A percentile compares a stretch with the other conserved stretches of the same genome.
These are phyloP conservation scores for Saussurea involucrata DNA, from an alignment of 129 eudicot genomes.

Conservation along the genomic window DNA sequence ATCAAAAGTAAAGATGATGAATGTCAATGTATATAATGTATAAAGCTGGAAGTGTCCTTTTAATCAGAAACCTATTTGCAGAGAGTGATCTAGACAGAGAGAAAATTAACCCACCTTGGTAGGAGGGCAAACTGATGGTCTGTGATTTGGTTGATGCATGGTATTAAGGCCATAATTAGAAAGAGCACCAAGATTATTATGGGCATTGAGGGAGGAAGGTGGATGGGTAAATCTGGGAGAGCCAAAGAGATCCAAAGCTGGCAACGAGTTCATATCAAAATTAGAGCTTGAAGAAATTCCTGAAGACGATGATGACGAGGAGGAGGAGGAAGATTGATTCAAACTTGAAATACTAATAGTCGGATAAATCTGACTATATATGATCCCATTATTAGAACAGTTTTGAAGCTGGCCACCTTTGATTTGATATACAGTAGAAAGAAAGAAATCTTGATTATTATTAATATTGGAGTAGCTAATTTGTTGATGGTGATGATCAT, in stretches of 20 bases:
- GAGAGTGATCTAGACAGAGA: background rate
- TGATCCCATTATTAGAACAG: conserved; percentile 30
- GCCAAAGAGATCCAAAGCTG: conserved; percentile 63
- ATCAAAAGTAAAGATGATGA: conserved; percentile 1
- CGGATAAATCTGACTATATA: conserved; percentile 61
- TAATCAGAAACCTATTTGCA: conserved; percentile 17
- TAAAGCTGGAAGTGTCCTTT: conserved; percentile 54
- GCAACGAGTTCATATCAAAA: conserved; percentile 60
- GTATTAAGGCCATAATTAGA: conserved; percentile 39
- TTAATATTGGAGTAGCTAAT: conserved; percentile 22
- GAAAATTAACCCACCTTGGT: conserved; percentile 43
- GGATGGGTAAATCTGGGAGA: conserved; percentile 44
- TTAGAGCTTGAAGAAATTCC: conserved; percentile 32
- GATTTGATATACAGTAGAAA: conserved; percentile 29
- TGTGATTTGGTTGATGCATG: conserved; percentile 36
- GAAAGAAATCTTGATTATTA: conserved; percentile 37
- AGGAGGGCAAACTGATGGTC: conserved; percentile 36
- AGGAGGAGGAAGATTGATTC: conserved; percentile 14
- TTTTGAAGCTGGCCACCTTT: conserved; percentile 29
- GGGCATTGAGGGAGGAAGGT: conserved; percentile 14
- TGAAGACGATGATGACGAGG: conserved; percentile 22
- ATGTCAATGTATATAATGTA: conserved; percentile 24
- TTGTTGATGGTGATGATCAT: conserved; percentile 19
- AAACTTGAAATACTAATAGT: conserved; percentile 50
- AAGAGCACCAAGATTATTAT: conserved; percentile 23